phyloP scores from a whole-genome alignment of 768 basidiomycete species.

The Mrakia frigida region DNA sequence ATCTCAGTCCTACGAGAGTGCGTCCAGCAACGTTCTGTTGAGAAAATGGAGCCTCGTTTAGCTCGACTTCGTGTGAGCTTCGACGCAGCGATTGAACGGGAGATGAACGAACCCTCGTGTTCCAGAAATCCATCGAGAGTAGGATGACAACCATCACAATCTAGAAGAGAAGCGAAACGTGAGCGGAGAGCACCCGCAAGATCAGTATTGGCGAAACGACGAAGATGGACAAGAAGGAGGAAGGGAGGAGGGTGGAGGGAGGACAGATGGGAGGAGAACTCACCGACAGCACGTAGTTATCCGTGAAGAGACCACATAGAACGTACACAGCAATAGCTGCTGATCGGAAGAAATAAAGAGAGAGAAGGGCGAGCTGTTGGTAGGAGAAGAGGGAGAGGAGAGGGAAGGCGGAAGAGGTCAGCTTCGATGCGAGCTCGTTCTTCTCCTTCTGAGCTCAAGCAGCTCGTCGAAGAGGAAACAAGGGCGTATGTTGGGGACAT shows the following conservation, averaged over 20 bases:
- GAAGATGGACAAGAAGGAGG: neutral
- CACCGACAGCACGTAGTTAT: constrained; percentile 89
- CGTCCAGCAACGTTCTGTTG: constrained; percentile 84
- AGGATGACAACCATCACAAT: constrained; percentile 89
- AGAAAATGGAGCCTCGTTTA: neutral
- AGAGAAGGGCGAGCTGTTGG: constrained; percentile 60
- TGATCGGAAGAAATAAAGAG: constrained; percentile 79
- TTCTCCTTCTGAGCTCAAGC: neutral
- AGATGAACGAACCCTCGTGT: constrained; percentile 64
- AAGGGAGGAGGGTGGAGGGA: neutral
- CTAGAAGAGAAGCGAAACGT: constrained; percentile 44
- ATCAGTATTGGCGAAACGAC: neutral
- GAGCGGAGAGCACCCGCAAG: neutral
- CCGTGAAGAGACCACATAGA: constrained; percentile 76
- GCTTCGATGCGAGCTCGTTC: neutral
- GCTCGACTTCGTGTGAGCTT: neutral
- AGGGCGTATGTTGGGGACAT: neutral
- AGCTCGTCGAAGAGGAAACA: neutral
- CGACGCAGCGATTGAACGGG: neutral
- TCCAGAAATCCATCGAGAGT: constrained; percentile 98
- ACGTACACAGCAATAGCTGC: constrained; percentile 88
- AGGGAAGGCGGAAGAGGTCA: neutral
- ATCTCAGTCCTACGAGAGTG: constrained; percentile 86
- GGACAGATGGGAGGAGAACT: constrained; percentile 40
- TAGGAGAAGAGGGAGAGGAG: neutral